phyloP scores from a whole-genome alignment of 176 grass and related monocot genomes.

The Carex littledalei region DNA sequence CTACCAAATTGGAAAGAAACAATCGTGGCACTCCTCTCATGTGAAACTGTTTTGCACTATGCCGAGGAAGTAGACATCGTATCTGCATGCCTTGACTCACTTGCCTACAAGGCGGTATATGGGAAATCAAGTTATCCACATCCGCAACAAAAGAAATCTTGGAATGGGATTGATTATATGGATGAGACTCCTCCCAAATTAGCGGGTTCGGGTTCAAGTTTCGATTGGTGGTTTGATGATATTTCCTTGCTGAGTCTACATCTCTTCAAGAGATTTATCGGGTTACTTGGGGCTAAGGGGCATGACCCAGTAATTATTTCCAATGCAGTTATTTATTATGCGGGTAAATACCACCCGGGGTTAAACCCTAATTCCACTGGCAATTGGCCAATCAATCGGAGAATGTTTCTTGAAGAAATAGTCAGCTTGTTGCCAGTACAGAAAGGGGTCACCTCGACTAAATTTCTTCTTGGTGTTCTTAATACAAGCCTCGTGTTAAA shows the following conservation, averaged over 20 bases:
- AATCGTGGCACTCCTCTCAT: slow-evolving; percentile 69
- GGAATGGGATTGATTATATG: slow-evolving; percentile 1
- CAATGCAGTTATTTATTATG: slow-evolving; percentile 63
- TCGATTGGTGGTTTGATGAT: slow-evolving; percentile 87
- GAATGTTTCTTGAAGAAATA: slow-evolving; percentile 89
- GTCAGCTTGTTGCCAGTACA: slow-evolving; percentile 71
- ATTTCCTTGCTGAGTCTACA: slow-evolving; percentile 57
- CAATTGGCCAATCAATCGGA: slow-evolving; percentile 63
- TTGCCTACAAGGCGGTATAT: slow-evolving; percentile 45
- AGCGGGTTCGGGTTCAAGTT: not conserved
- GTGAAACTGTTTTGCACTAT: slow-evolving; percentile 56
- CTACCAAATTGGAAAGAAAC: slow-evolving; percentile 76
- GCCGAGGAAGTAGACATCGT: slow-evolving; percentile 69
- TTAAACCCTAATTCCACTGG: slow-evolving; percentile 54
- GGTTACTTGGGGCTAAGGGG: slow-evolving; percentile 63
- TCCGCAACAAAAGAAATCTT: not conserved
- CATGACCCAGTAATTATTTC: slow-evolving; percentile 64
- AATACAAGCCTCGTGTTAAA: slow-evolving; percentile 67
- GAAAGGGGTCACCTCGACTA: slow-evolving; percentile 75
- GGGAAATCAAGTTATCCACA: not conserved
- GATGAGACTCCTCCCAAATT: slow-evolving; percentile 2
- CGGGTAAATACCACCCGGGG: slow-evolving; percentile 51
- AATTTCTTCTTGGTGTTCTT: slow-evolving; percentile 66
- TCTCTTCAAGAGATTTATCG: slow-evolving; percentile 78
- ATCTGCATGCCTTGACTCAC: slow-evolving; percentile 64